A percentile compares a stretch with the other conserved stretches of the same genome.
Evolutionary conservation across 1,139 yeast genomes (phyloP).

Genomic region (Debaryomyces robertsiae): DNA sequence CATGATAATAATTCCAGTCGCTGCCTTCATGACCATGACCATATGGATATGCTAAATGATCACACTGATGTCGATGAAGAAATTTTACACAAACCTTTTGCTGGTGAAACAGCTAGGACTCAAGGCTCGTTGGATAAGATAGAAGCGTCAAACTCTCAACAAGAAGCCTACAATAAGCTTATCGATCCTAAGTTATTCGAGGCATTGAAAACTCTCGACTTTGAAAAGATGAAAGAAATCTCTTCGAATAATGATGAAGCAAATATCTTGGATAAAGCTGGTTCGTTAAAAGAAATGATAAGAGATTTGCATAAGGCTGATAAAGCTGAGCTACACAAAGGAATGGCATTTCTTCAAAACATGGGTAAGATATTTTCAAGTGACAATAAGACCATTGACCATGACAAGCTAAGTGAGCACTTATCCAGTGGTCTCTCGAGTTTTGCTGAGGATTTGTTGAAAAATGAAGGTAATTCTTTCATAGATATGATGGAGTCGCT

Average conservation of each 20-base stretch:
- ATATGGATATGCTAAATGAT: conserved; percentile 2
- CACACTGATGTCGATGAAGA: not conserved
- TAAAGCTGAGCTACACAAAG: conserved; percentile 31
- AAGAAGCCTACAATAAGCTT: conserved; percentile 25
- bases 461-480: conserved; percentile 73
- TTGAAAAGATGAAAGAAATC: conserved; percentile 30
- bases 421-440: conserved; percentile 47
- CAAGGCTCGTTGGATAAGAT: conserved; percentile 1
- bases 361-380: conserved; percentile 27
- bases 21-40: conserved; percentile 5
- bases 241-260: conserved; percentile 23
- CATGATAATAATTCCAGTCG: conserved; percentile 12
- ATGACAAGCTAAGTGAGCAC: conserved; percentile 19
- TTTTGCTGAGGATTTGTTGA: conserved; percentile 76
- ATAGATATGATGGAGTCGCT: conserved; percentile 77
- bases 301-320: conserved; percentile 32
- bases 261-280: conserved; percentile 31
- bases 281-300: conserved; percentile 32
- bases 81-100: conserved; percentile 1
- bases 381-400: conserved; percentile 14
- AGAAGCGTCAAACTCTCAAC: conserved; percentile 11
- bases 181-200: conserved; percentile 35
- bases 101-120: conserved; percentile 10
- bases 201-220: conserved; percentile 27
- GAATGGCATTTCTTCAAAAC: conserved; percentile 30